Evolutionary conservation across 1,284 basidiomycete species (phyloP), one percentile per base, ranked within the genome.

Genomic region (Cerrena zonata): DNA sequence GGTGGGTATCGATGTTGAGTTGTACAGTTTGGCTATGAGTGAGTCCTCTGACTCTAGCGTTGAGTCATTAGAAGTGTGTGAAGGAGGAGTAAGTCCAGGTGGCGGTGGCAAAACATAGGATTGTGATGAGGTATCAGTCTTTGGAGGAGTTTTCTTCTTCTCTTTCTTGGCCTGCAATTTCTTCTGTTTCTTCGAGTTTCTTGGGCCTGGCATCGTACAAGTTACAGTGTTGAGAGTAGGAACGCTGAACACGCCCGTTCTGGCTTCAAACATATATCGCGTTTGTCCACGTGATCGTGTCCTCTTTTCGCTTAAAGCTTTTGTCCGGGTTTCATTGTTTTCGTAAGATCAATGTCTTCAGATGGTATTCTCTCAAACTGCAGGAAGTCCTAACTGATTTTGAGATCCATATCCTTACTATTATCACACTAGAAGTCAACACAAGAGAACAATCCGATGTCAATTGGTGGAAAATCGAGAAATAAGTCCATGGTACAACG

Each of bases 131-230:
- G 5, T 21, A 23, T 18, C 18, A 3, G 24, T 15, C 47, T 43
- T 22, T 49, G 49, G 18, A 46, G 49, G 49, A 13, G 51, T 18
- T 40, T 48, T 57, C 34, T 52, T 49, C 56, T 68, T 73, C 41
- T 62, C 63, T 51, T 67, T 69, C 59, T 66, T 70, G 23, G 52
- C 42, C 34, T 68, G 61, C 13, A 63, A 54, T 47, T 66, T 71
- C 59, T 66, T 73, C 58, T 67, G 71, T 56, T 69, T 72, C 59
- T 63, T 73, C 49, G 63, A 59, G 56, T 77, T 77, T 49, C 71
- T 68, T 51, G 75, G 75, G 30, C 75, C 75, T 18, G 75, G 75
- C 75, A 77, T 77, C n/a, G n/a, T n/a, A n/a, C n/a, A n/a, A n/a
- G n/a, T n/a, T n/a, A n/a, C n/a, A n/a, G n/a, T n/a, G n/a, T n/a